Percentiles rank a stretch among this genome's conserved stretches.
Evolutionary conservation across 148 eudicot species (phyloP).

Genomic region (Tetragonia tetragonoides): DNA sequence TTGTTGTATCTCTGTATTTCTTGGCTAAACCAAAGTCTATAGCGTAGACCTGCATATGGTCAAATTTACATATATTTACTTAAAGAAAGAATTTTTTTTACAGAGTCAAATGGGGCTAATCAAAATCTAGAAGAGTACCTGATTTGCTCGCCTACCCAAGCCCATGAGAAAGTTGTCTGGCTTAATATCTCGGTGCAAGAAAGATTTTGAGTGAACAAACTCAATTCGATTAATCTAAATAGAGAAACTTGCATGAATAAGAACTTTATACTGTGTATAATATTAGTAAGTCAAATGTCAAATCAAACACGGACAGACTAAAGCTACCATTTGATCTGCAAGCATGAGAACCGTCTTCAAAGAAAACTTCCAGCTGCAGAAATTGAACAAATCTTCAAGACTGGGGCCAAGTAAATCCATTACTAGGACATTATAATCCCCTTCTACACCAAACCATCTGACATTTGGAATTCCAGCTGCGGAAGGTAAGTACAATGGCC

Average conservation of each 20-base stretch:
- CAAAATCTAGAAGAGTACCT: constrained; percentile 40
- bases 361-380: constrained; percentile 91
- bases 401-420: constrained; percentile 97
- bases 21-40: constrained; percentile 96
- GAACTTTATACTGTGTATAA: not conserved
- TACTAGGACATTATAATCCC: constrained; percentile 87
- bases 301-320: not conserved
- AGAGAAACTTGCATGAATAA: constrained; percentile 17
- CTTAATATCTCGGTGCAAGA: constrained; percentile 91
- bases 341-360: constrained; percentile 97
- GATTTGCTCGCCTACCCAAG: constrained; percentile 90
- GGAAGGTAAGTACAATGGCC: not conserved
- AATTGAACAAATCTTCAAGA: constrained; percentile 91
- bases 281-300: constrained; percentile 3
- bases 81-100: not conserved
- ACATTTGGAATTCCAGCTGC: constrained; percentile 90
- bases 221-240: constrained; percentile 83
- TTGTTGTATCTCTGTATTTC: constrained; percentile 78
- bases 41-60: constrained; percentile 54
- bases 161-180: constrained; percentile 99
- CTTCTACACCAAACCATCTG: constrained; percentile 93
- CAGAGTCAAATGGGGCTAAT: not conserved
- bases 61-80: constrained; percentile 5
- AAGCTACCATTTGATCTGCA: constrained; percentile 94
- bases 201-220: constrained; percentile 83